These are phyloP conservation scores for Chionographis japonica DNA, from an alignment of 106 monocot species.

Conservation along the genomic window DNA sequence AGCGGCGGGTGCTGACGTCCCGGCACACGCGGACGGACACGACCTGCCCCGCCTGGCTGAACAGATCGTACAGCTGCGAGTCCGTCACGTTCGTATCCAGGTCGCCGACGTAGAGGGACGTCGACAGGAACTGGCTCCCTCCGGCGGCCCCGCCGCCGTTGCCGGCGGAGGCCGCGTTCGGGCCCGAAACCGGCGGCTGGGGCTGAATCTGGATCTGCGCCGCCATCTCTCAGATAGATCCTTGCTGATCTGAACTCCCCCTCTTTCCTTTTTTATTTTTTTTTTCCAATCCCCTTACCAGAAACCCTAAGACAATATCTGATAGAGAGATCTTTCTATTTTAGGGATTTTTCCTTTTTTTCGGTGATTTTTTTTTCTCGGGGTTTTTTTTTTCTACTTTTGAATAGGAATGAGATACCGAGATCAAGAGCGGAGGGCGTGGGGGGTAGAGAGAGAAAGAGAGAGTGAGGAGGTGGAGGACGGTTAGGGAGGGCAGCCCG, in stretches of 20 bases:
- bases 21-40: constrained; percentile 14
- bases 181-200: neutral
- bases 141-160: neutral
- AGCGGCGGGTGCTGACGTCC: constrained; percentile 4
- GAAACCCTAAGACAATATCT: too few species aligned
- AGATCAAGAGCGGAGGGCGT: neutral
- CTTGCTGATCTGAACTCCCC: neutral
- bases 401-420: neutral
- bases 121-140: neutral
- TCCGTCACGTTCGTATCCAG: constrained; percentile 10
- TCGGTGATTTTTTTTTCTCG: neutral
- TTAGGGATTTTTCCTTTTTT: neutral
- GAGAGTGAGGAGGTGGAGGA: neutral
- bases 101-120: constrained; percentile 15
- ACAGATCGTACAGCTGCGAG: constrained; percentile 15
- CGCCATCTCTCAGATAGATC: neutral
- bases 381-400: neutral
- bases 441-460: neutral
- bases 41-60: constrained; percentile 7
- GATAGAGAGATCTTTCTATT: neutral
- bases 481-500: constrained; percentile 7
- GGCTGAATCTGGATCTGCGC: neutral
- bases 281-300: too few species aligned
- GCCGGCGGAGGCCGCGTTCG: neutral
- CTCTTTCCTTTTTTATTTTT: neutral